Evolutionary conservation across 345 rosid genomes (phyloP), one percentile per base, ranked within the genome.

Genomic region (Hibiscus tridactylites): DNA sequence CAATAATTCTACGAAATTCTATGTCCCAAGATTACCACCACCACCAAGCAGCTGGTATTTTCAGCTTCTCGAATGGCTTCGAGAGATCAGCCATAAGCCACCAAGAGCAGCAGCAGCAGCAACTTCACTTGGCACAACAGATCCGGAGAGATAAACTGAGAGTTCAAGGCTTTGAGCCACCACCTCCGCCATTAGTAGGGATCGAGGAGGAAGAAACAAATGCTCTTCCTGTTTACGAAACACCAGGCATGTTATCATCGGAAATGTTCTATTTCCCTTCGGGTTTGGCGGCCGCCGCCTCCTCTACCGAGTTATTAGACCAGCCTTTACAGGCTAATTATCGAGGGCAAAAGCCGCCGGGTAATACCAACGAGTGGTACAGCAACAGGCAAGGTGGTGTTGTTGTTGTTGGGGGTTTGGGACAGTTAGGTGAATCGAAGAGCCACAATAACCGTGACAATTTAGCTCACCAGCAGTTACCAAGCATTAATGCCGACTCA

Each of bases 181-280:
- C 79, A 1, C 82, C 88, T 4, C 83, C 87, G 7, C 77, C 87
- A 61, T 78, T 87, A 62, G 85, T 87, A 9, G 88, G 89, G 37
- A 81, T 84, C 21, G 90, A 81, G 47, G 90, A 86, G 28, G 87
- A 89, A 39, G 83, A 81, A 71, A 66, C 80, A 68, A 81, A 70
- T 53, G 80, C 77, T 5, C 79, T 87, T 70, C 91, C 92, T 31
- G 91, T 81, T 24, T 90, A 94, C 28, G 93, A 90, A 78, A 79
- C 87, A 1, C 87, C 90, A 68, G 97, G 96, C 19, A 94, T 94
- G 92, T 77, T 91, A 76, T 24, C 33, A 24, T 94, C 99, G 2
- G 97, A 94, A 76, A 94, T 90, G 97, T 94, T 94, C 83, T 89
- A 83, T 83, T 91, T 88, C 70, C 82, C 92, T 26, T 53, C 91